Conservation (phyloP, 2,329 filamentous ascomycete species). For the Aspergillus fumigatus region DNA sequence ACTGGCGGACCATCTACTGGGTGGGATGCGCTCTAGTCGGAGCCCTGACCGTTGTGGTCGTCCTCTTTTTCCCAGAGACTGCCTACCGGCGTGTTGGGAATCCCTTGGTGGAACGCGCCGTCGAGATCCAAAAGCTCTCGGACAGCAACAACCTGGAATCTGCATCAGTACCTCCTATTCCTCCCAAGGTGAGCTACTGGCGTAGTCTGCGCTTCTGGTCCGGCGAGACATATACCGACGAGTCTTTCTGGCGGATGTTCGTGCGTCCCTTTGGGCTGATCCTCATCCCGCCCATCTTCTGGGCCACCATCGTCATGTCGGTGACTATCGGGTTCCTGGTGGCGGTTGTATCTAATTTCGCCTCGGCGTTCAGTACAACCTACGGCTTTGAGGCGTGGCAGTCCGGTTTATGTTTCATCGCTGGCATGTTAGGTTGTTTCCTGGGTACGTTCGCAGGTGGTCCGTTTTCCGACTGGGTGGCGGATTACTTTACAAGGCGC, state of each 20-base stretch:
- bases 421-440: constrained; percentile 5
- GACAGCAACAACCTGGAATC: too few species aligned
- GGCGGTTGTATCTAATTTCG: constrained; percentile 17
- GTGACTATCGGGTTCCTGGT: constrained; percentile 27
- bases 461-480: constrained; percentile 30
- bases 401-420: constrained; percentile 49
- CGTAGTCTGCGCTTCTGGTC: background rate
- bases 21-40: background rate
- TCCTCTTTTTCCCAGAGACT: constrained; percentile 5
- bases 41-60: background rate
- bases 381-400: constrained; percentile 32
- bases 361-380: constrained; percentile 10
- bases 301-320: constrained; percentile 17
- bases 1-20: constrained; percentile 30
- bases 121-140: background rate
- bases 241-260: constrained; percentile 13
- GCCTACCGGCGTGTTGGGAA: background rate
- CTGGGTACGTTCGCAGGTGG: constrained; percentile 50
- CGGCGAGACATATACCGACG: constrained; percentile 31
- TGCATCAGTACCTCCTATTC: background rate
- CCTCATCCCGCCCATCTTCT: constrained; percentile 13
- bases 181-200: background rate
- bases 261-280: constrained; percentile 13
- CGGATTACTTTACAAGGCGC: constrained; percentile 25
- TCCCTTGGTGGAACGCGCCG: background rate